Conservation (phyloP, 176 grass and related monocot genomes). For the Tillandsia fasciculata region DNA sequence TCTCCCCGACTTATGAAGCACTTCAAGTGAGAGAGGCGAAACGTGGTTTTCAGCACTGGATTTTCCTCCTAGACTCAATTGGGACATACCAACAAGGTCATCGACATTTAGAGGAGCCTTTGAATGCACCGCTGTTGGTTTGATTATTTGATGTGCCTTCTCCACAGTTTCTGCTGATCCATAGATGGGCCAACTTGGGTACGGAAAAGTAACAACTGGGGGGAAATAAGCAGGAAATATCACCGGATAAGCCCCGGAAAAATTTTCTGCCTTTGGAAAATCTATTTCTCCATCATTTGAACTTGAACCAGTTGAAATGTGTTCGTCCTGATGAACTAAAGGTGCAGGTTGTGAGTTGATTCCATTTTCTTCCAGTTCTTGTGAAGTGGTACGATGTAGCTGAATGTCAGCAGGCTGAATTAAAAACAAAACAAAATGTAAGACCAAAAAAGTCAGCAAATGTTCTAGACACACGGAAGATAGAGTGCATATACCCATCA, state of each 20-base stretch:
- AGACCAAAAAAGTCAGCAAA: not conserved
- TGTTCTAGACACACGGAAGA: not conserved
- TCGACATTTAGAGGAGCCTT: conserved; percentile 26
- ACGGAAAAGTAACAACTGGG: conserved; percentile 25
- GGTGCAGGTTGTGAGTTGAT: conserved; percentile 17
- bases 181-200: conserved; percentile 24
- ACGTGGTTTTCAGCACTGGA: conserved; percentile 4
- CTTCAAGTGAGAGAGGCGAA: conserved; percentile 21
- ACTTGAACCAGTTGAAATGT: conserved; percentile 6
- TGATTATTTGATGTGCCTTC: conserved; percentile 34
- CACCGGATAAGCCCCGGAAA: conserved; percentile 35
- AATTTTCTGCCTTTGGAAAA: conserved; percentile 20
- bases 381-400: conserved; percentile 28
- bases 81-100: conserved; percentile 43
- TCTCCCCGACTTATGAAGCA: conserved; percentile 28
- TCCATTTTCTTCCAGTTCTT: conserved; percentile 31
- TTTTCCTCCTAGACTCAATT: conserved; percentile 36
- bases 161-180: conserved; percentile 22
- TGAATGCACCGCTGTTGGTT: conserved; percentile 43
- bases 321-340: conserved; percentile 16
- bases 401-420: conserved; percentile 25
- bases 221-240: conserved; percentile 33
- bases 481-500: too few relatives aligned
- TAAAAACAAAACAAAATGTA: conserved; percentile 1
- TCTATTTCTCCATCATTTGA: conserved; percentile 21